phyloP scores from a whole-genome alignment of 108 stramenopile species.

The Conticribra weissflogii region DNA sequence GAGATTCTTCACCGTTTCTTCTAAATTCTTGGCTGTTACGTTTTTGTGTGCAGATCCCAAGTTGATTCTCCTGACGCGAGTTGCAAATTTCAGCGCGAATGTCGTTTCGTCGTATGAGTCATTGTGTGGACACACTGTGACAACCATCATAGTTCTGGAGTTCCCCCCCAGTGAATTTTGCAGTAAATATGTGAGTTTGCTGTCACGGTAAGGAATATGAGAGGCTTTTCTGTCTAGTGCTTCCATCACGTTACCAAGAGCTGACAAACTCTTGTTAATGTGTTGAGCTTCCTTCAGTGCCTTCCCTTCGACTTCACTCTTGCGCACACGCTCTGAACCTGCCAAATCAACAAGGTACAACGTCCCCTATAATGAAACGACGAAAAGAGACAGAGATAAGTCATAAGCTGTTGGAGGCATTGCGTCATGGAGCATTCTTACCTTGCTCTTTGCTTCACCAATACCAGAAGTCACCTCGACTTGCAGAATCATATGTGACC shows the following conservation, averaged over 20 bases:
- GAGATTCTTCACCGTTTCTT: conserved; percentile 89
- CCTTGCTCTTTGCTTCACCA: conserved; percentile 74
- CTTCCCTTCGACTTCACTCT: conserved; percentile 91
- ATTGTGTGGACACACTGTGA: conserved; percentile 90
- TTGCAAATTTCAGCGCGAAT: conserved; percentile 98
- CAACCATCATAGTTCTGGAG: conserved; percentile 96
- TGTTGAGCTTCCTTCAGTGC: conserved; percentile 96
- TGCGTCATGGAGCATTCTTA: too few relatives aligned
- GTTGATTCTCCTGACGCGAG: conserved; percentile 89
- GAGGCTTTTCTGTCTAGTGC: conserved; percentile 88
- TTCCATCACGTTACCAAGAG: conserved; percentile 98
- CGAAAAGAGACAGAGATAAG: too few relatives aligned
- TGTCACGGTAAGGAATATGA: conserved; percentile 95
- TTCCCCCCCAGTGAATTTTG: conserved; percentile 97
- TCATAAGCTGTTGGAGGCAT: too few relatives aligned
- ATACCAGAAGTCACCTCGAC: conserved; percentile 85
- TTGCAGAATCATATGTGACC: conserved; percentile 95
- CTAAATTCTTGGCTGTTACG: conserved; percentile 86
- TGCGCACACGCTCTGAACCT: conserved; percentile 98
- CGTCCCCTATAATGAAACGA: too few relatives aligned
- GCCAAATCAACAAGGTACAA: conserved; percentile 98
- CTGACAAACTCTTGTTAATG: conserved; percentile 98
- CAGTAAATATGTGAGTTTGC: conserved; percentile 94
- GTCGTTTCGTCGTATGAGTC: conserved; percentile 93
- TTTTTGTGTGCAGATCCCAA: conserved; percentile 89